Conservation (phyloP, 2,329 filamentous ascomycete genomes). For the Pyrenochaeta sp. region DNA sequence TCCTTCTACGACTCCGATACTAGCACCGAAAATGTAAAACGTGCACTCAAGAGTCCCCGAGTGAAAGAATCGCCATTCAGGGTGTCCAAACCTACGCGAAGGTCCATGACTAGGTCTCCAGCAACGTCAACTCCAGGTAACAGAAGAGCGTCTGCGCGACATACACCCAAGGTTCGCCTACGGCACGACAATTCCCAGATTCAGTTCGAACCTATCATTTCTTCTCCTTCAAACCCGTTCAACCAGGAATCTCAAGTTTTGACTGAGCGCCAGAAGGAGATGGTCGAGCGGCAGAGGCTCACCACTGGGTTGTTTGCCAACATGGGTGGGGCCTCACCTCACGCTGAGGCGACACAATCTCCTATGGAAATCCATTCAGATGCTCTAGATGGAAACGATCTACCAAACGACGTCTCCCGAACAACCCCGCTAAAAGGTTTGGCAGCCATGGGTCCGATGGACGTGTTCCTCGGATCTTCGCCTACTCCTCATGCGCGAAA, state of each 20-base stretch:
- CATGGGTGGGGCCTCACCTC: conserved; percentile 51
- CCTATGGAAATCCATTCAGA: conserved; percentile 43
- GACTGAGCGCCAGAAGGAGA: conserved; percentile 81
- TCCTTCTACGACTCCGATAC: conserved; percentile 53
- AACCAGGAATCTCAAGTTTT: conserved; percentile 73
- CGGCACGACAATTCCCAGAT: conserved; percentile 86
- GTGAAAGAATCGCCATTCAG: conserved; percentile 40
- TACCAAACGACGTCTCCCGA: conserved; percentile 27
- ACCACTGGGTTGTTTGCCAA: conserved; percentile 74
- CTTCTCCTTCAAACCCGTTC: conserved; percentile 60
- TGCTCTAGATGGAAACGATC: conserved; percentile 32
- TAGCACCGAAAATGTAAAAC: conserved; percentile 20
- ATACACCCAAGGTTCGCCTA: conserved; percentile 61
- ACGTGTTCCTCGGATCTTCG: conserved; percentile 46
- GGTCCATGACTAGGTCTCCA: conserved; percentile 37
- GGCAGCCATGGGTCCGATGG: conserved; percentile 44
- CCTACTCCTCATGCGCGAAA: conserved; percentile 46
- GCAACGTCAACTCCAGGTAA: conserved; percentile 27
- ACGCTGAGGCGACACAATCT: conserved; percentile 25
- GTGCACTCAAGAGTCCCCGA: conserved; percentile 28
- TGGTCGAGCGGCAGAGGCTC: conserved; percentile 73
- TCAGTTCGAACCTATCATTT: conserved; percentile 74
- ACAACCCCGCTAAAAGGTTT: conserved; percentile 38
- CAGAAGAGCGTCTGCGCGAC: conserved; percentile 33
- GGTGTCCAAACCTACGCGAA: conserved; percentile 31